A percentile compares a stretch with the other conserved stretches of the same genome.
Conservation (phyloP, 495 filamentous ascomycete species). For the Trypethelium eluteriae region DNA sequence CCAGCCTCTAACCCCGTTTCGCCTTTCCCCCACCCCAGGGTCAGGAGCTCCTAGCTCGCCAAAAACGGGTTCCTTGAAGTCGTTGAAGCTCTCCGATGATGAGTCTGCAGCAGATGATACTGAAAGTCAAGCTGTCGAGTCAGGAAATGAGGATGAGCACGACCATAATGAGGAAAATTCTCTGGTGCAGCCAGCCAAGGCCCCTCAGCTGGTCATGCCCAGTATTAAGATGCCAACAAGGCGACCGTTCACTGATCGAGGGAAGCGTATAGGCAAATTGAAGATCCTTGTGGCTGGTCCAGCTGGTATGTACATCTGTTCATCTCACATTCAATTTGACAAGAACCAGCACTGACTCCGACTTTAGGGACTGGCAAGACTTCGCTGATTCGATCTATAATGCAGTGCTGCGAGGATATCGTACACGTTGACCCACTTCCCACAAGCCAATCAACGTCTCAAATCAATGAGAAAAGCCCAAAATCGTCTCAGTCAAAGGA, state of each 20-base stretch:
- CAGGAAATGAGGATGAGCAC: constrained; percentile 42
- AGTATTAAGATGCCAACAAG: constrained; percentile 91
- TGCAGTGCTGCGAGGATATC: constrained; percentile 91
- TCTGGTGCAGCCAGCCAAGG: constrained; percentile 38
- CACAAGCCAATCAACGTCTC: constrained; percentile 31
- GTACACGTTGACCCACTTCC: constrained; percentile 84
- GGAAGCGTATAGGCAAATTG: constrained; percentile 73
- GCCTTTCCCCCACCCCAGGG: constrained; percentile 42
- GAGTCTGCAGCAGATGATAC: constrained; percentile 46
- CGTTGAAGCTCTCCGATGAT: constrained; percentile 42
- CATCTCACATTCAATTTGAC: constrained; percentile 10
- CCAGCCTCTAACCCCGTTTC: constrained; percentile 50
- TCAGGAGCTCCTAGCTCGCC: constrained; percentile 36
- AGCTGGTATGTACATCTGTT: constrained; percentile 49
- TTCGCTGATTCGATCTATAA: constrained; percentile 83
- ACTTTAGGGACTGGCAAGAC: constrained; percentile 66
- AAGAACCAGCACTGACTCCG: not conserved
- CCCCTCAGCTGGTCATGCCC: constrained; percentile 93
- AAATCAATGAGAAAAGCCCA: constrained; percentile 14
- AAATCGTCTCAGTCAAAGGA: constrained; percentile 30
- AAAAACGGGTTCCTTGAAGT: constrained; percentile 42
- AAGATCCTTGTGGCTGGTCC: constrained; percentile 84
- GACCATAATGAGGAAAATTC: constrained; percentile 20
- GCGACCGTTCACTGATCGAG: constrained; percentile 81
- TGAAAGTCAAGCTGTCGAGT: constrained; percentile 42